A percentile compares a stretch with the other conserved stretches of the same genome.
These are phyloP conservation scores for Trichoderma harzianum DNA, from an alignment of 2,329 filamentous ascomycete species.

Conservation along the genomic window DNA sequence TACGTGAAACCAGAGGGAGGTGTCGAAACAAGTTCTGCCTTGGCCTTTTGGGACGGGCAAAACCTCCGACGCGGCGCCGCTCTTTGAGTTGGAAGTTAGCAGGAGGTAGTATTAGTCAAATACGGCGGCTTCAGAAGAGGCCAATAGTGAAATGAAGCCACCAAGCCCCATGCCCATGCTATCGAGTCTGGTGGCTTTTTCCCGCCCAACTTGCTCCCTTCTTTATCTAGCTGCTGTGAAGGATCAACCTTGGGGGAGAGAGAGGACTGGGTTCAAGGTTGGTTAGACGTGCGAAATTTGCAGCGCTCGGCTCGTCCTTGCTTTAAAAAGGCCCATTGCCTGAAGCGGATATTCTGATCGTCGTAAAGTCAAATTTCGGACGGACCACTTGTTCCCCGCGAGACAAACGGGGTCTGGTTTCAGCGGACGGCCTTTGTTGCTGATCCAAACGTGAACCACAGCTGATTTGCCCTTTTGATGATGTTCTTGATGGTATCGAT, in stretches of 20 bases:
- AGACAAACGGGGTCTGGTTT: neutral
- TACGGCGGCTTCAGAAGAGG: neutral
- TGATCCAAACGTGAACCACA: neutral
- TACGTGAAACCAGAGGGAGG: neutral
- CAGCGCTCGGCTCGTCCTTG: neutral
- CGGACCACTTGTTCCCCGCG: neutral
- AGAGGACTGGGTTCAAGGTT: neutral
- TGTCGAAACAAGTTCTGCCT: neutral
- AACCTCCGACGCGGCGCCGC: neutral
- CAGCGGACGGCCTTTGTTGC: neutral
- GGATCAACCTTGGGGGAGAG: neutral
- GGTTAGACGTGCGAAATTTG: neutral
- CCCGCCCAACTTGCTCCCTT: neutral
- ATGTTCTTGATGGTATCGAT: neutral
- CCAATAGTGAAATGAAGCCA: neutral
- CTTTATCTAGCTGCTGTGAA: neutral
- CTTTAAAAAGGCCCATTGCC: neutral
- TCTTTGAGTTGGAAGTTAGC: neutral
- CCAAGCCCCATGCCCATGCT: neutral
- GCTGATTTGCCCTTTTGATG: neutral
- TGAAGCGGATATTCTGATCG: conserved; percentile 4
- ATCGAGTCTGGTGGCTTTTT: neutral
- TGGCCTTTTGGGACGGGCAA: neutral
- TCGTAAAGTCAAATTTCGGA: neutral
- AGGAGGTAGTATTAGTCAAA: neutral